These are phyloP conservation scores for Euphorbia neoarborescens DNA, from an alignment of 441 rosid genomes.

Conservation along the genomic window DNA sequence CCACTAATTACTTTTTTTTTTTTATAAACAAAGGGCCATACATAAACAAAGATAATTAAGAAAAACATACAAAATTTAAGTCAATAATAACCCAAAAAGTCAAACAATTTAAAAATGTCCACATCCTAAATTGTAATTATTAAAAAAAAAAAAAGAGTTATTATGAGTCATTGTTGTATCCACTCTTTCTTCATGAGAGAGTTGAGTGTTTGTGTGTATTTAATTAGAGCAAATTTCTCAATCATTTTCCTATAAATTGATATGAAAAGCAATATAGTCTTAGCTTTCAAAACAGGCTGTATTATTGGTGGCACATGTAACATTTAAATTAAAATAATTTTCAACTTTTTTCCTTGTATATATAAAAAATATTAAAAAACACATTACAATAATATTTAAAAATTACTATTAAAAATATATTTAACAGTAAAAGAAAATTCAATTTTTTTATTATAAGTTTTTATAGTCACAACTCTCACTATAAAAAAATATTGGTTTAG, in stretches of 20 bases:
- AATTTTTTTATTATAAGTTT: too few species aligned
- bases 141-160: neutral
- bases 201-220: neutral
- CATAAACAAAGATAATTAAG: neutral
- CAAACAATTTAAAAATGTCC: constrained; percentile 4
- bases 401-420: too few species aligned
- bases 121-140: neutral
- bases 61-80: neutral
- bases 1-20: neutral
- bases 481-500: too few species aligned
- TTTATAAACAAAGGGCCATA: neutral
- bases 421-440: too few species aligned
- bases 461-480: too few species aligned
- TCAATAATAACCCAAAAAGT: neutral
- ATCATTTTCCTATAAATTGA: neutral
- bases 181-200: neutral
- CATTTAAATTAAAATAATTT: neutral
- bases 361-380: neutral
- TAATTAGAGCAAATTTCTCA: neutral
- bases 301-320: constrained; percentile 18
- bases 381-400: neutral
- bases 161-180: neutral
- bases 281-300: neutral
- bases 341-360: too few species aligned
- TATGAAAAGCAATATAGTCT: neutral